These are phyloP conservation scores for Leccinum longicurvipes DNA, from an alignment of 768 basidiomycete genomes.

Conservation along the genomic window DNA sequence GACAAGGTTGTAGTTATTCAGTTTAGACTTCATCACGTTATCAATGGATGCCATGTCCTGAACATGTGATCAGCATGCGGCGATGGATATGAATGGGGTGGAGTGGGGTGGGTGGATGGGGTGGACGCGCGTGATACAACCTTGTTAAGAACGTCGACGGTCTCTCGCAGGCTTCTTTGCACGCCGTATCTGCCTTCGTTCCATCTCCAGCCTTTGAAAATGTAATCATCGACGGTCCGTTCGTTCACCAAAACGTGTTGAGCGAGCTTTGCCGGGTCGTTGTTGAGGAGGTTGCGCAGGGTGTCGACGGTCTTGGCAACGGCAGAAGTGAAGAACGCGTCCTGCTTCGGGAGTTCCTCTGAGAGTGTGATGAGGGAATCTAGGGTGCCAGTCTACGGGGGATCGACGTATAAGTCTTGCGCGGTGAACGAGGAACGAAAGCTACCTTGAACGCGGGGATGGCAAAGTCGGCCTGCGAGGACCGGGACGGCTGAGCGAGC, in stretches of 20 bases:
- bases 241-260: constrained; percentile 84
- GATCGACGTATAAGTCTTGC: no score
- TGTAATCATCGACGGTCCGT: constrained; percentile 70
- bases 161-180: constrained; percentile 77
- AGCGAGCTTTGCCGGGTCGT: constrained; percentile 71
- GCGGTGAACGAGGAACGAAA: background rate
- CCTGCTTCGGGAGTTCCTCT: constrained; percentile 91
- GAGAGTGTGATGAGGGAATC: constrained; percentile 85
- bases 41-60: constrained; percentile 94
- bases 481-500: constrained; percentile 55
- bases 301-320: constrained; percentile 95
- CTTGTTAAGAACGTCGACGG: constrained; percentile 83
- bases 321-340: constrained; percentile 78
- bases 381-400: constrained; percentile 88
- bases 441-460: constrained; percentile 89
- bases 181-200: constrained; percentile 88
- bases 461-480: constrained; percentile 51
- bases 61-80: constrained; percentile 24
- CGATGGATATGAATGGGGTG: constrained; percentile 17
- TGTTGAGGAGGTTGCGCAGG: constrained; percentile 84
- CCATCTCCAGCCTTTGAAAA: constrained; percentile 87
- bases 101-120: constrained; percentile 7
- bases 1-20: constrained; percentile 88
- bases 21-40: constrained; percentile 87
- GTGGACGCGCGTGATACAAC: constrained; percentile 39